Evolutionary conservation across 2,329 filamentous ascomycete genomes (phyloP), one percentile per base, ranked within the genome.

Genomic region (Trichoderma asperellum): DNA sequence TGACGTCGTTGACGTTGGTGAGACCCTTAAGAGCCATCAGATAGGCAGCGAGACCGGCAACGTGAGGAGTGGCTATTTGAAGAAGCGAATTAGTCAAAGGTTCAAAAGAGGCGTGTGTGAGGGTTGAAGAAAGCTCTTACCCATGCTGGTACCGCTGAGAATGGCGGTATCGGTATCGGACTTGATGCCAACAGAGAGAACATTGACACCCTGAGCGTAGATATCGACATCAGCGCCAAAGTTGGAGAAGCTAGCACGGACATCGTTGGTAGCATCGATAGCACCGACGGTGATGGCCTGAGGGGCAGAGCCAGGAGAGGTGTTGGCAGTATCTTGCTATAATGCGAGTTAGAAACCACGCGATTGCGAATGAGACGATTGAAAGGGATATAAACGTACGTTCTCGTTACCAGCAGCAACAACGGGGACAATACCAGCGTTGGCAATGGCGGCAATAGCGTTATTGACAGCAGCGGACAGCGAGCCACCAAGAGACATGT

Each of bases 11-110:
- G n/a, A 77, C 72, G 60, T 79, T 78, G 8, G 77, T 81, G 71
- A 89, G 77, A 65, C 78, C 74, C 79, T 88, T 85, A 67, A 88
- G 82, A 64, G 80, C 74, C 81, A 92, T 88, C 37, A 92, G 80
- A 79, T 92, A 92, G 34, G 89, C 89, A 16, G 88, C 88, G 4
- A 92, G 82, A 59, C 91, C 91, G 59, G 88, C 85, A 66, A 92
- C 84, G 76, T 92, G 89, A 1, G 90, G 90, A 14, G 85, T 85
- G 32, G 90, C 89, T 80, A 29, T 47, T 10, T 59, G 2, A 3
- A 52, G n/a, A 35, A 21, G 5, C 27, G 40, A 29, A 3, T 67
- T 49, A 67, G 55, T n/a, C 10, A 34, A 12, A 14, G n/a, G 2
- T 7, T 49, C 11, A 24, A 49, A 29, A 4, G 12, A 37, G 14